phyloP scores from a whole-genome alignment of 306 rosid species.

The Vigna hirtella region DNA sequence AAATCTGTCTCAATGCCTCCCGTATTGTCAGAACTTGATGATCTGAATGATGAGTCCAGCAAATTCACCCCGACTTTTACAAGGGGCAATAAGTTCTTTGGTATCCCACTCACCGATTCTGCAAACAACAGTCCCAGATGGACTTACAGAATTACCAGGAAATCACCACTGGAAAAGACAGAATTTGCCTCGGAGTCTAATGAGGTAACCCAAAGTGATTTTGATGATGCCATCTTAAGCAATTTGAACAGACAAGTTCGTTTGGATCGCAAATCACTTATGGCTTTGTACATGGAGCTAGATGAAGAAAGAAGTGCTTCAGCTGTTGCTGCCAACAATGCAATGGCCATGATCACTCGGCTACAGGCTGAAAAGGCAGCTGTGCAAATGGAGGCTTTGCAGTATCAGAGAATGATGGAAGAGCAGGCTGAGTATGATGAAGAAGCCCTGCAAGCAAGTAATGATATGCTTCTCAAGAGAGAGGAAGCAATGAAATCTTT shows the following conservation, averaged over 20 bases:
- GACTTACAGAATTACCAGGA: constrained; percentile 57
- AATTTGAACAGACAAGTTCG: constrained; percentile 72
- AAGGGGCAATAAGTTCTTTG: constrained; percentile 75
- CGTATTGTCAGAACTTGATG: constrained; percentile 58
- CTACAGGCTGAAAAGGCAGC: constrained; percentile 93
- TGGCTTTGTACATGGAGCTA: constrained; percentile 88
- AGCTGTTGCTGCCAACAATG: constrained; percentile 92
- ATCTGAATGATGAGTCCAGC: constrained; percentile 53
- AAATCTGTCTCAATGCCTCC: constrained; percentile 59
- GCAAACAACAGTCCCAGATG: constrained; percentile 70
- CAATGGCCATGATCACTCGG: constrained; percentile 99
- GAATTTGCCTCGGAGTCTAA: constrained; percentile 55
- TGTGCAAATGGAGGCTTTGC: constrained; percentile 95
- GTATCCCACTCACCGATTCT: constrained; percentile 78
- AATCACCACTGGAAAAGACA: constrained; percentile 63
- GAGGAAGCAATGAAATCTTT: constrained; percentile 72
- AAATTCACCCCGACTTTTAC: constrained; percentile 56
- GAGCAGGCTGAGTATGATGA: constrained; percentile 96
- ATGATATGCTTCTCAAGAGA: constrained; percentile 69
- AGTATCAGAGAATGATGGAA: constrained; percentile 98
- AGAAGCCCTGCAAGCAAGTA: constrained; percentile 77
- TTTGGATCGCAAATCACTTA: constrained; percentile 78
- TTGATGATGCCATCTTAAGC: constrained; percentile 59
- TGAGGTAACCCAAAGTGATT: constrained; percentile 53
- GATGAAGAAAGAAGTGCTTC: constrained; percentile 98